Base-by-base conservation (phyloP, 2,329 filamentous ascomycete species). In the Cercospora citrullina region DNA sequence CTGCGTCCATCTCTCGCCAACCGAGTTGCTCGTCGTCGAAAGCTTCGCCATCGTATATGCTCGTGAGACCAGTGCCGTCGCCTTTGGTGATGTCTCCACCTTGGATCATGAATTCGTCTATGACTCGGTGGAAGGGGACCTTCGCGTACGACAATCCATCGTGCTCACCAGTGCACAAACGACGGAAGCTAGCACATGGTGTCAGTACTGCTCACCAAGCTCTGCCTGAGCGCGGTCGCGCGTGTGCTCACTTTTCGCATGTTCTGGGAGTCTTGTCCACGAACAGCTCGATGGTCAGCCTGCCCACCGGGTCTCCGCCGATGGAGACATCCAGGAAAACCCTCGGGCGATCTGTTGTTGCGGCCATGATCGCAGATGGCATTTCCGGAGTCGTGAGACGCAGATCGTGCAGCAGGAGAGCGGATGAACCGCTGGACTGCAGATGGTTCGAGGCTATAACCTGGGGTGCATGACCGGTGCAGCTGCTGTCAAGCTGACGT, bases 251-350 rank as follows among this genome's bases (percentile, higher is more conserved):
- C 81, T 83, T 83, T 74, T 83, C 81, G 72, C 79, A 81, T 60
- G 82, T 83, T 66, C 77, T 78, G 9, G 82, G 82, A 9, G 80
- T 77, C 68, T 82, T 77, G 73, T 84, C 82, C 23, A 73, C 74
- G 76, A 82, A 84, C 21, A 84, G 78, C 74, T 84, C 82, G 63
- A 84, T 79, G 3, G 78, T 77, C 23, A 84, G 75, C 53, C 82
- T 76, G 45, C 81, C 81, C 16, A 77, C 75, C n/a, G 80, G 80
- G 65, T 80, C 75, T 21, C 74, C 76, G 42, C 77, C 81, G 63
- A 81, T 78, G 69, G 74, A 78, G 60, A 83, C 72, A 64, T 83
- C 81, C 39, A 83, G 73, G 67, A 81, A 83, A 30, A 81, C 79
- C 26, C 80, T 75, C 12, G 80, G 79, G 16, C 79, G 77, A 31